These are phyloP conservation scores for Curvularia hawaiiensis DNA, from an alignment of 2,329 filamentous ascomycete genomes.

Conservation along the genomic window DNA sequence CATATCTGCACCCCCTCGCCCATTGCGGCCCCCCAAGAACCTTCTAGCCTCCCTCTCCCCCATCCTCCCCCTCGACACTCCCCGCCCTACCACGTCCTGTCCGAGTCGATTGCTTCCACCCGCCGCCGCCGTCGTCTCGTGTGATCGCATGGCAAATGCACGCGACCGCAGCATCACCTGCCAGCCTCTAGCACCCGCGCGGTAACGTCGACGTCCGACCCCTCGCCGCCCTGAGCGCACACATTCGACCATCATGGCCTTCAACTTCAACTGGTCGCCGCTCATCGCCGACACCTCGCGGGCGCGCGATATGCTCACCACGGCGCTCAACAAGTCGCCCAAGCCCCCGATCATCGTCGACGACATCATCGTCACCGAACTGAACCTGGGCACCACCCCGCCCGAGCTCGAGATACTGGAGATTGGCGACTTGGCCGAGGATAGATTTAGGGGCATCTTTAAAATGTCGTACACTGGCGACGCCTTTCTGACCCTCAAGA, in stretches of 20 bases:
- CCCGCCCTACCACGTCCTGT: conserved; percentile 6
- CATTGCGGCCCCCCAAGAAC: conserved; percentile 1
- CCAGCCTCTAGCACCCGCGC: conserved; percentile 18
- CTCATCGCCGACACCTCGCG: conserved; percentile 92
- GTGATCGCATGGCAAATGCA: conserved; percentile 47
- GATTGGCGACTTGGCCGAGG: conserved; percentile 95
- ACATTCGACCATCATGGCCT: conserved; percentile 72
- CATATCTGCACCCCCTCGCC: conserved; percentile 19
- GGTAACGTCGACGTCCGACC: conserved; percentile 26
- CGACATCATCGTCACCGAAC: conserved; percentile 96
- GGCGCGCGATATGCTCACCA: conserved; percentile 91
- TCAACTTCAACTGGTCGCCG: conserved; percentile 99
- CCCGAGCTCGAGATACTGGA: conserved; percentile 96
- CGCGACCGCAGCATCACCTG: conserved; percentile 42
- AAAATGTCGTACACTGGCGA: conserved; percentile 99
- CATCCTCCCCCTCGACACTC: background rate
- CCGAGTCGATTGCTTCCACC: background rate
- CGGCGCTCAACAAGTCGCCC: conserved; percentile 94
- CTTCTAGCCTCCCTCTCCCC: background rate
- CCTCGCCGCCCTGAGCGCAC: conserved; percentile 5
- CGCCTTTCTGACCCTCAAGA: conserved; percentile 93
- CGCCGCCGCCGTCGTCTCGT: conserved; percentile 10
- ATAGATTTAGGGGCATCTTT: conserved; percentile 96
- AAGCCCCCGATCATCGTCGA: conserved; percentile 99
- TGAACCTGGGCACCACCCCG: conserved; percentile 93